Base-by-base conservation (phyloP, 768 basidiomycete genomes). In the Suillus subluteus region DNA sequence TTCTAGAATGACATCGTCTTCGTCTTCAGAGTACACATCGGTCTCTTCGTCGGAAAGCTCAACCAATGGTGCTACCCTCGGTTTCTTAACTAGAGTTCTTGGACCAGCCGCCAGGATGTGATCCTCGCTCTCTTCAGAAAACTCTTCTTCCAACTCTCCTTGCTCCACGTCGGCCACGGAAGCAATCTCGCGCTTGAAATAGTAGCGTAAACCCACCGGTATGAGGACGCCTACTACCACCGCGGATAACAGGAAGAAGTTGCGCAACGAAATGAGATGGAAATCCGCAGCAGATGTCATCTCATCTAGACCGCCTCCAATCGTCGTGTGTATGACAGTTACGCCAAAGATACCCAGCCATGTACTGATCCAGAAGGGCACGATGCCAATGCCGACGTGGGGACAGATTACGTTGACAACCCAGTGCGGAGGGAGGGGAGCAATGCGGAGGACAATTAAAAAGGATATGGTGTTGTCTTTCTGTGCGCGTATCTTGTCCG, bases 241-340 rank as follows among this genome's bases (percentile, higher is more conserved):
- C 0, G 94, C 94, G 1, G 89, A 85, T 26, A 98, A 82, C 13
- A 91, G 88, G 69, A 97, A 85, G 74, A 96, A 92, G 79, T 98
- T 98, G 67, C 87, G 86, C 89, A 92, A 91, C 65, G 95, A 97
- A 69, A 99, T 87, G 59, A 99, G 85, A 77, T 97, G 90, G 75
- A 99, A 98, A 76, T 99, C 97, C 41, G 87, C 92, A 1, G 96
- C 84, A 55, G 90, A 91, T 6, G 96, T 97, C 97, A 99, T 98
- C 67, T 95, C 89, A 70, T 98, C 96, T 37, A 99, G 83, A 8
- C 96, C 91, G 15, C 92, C 90, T 2, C 95, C 95, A 67, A 99
- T 98, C 16, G 95, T 94, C 0, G 95, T 96, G 73, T 99, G 96
- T 71, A 99, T 99, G 69, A 96, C 93, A 1, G 88, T 88, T 54